Base-by-base conservation (phyloP, 2,329 filamentous ascomycete species). In the Macrophomina pseudophaseolina region DNA sequence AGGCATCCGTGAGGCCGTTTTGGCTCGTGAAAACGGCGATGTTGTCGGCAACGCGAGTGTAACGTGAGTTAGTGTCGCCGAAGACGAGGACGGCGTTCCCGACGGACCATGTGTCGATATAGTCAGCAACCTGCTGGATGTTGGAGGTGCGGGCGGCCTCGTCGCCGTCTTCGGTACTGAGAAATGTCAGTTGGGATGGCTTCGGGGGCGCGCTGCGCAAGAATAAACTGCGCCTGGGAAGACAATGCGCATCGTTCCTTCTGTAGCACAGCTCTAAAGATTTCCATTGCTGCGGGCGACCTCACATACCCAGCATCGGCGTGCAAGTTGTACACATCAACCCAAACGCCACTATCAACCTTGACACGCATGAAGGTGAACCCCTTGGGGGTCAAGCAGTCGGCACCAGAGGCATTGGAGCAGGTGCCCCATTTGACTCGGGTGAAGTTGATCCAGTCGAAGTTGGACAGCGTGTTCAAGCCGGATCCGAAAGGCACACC, bases 371-470 rank as follows among this genome's bases (percentile, higher is more conserved):
- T 90, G 56, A 87, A 87, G 0, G 88, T 90, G 75, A 90, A 90
- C 14, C 89, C 89, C 76, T 91, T 91, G 28, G 88, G 89, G 0
- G 88, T 90, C 69, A 90, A 78, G 73, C 89, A 91, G 74, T 91
- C 89, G 1, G 75, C 71, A 0, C 82, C 82, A 0, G 84, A 86
- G 42, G 82, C 82, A 32, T 69, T 72, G 67, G 84, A 86, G 77
- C 88, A 90, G 2, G 74, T 79, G 30, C 81, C 75, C 88, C 89
- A 91, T 72, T 88, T 87, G 58, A 83, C 78, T 14, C 88, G 84
- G 51, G 80, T 77, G 70, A 87, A 86, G 68, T 84, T 82, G 6
- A 84, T 75, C 82, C 84, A 91, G 68, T 83, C 73, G 69, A 82
- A 87, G 71, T 86, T 87, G 68, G 88, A 81, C 51, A 91, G 74